Base-by-base conservation (phyloP, 192 early-diverging fungal species). In the Globomyces pollinis-pini region DNA sequence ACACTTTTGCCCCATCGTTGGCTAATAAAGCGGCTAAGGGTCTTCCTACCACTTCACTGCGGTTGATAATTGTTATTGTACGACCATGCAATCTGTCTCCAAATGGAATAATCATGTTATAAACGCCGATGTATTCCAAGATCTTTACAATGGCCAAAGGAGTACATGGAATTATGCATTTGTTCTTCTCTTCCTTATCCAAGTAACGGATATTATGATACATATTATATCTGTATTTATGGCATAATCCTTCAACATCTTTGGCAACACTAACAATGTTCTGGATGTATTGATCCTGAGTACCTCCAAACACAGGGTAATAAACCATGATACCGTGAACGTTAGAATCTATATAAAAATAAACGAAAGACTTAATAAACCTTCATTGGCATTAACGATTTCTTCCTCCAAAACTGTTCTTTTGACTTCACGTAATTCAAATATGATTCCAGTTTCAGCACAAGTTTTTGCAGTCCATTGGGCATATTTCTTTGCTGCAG, bases 321-420 rank as follows among this genome's bases (percentile, higher is more conserved):
- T 99, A 99, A 28, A 99, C 91, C 83, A 99, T 91, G 61, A 99
- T 96, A 26, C 96, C 96, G 67, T 93, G 85, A 18, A 99, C 88
- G 0, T 52, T 52, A 2, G 66, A 47, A 59, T 99, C 96, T 55
- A n/a, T 12, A 11, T 49, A 8, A 33, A 23, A 21, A 55, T 33
- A 32, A 33, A n/a, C n/a, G n/a, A n/a, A n/a, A n/a, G n/a, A n/a
- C n/a, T 20, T 33, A 21, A 39, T 57, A 8, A n/a, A 33, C 31
- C 55, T 41, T 83, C 70, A 70, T 99, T 99, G 12, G 94, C 96
- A 35, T 87, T 88, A 41, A 86, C 68, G 52, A 99, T 85, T 60
- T 74, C 74, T 49, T 84, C 78, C 67, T 96, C 93, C 20, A 99
- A 83, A 32, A 90, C 85, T 32, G 87, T 88, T 62, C 88, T 79